Evolutionary conservation across 2,329 filamentous ascomycete species (phyloP).

Genomic region (Stenocarpella maydis): DNA sequence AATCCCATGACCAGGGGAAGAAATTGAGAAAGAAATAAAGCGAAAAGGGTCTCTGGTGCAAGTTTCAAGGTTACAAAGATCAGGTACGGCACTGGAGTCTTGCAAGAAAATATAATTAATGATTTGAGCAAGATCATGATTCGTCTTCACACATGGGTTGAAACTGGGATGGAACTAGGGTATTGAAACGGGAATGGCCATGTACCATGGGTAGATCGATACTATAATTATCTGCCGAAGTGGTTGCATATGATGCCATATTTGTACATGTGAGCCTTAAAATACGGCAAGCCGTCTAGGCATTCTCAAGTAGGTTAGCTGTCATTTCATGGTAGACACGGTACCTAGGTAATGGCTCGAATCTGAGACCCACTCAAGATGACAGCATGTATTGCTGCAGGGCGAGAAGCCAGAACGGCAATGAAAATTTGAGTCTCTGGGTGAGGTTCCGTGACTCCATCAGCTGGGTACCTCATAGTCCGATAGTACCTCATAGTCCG

Average conservation of each 20-base stretch:
- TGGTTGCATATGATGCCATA: neutral
- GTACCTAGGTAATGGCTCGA: neutral
- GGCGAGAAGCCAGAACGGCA: neutral
- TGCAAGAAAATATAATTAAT: neutral
- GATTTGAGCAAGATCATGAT: neutral
- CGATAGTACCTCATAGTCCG: too few species aligned
- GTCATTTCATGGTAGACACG: neutral
- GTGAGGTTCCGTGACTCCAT: too few species aligned
- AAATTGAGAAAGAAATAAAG: neutral
- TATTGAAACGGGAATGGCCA: neutral
- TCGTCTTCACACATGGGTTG: neutral
- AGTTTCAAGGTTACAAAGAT: neutral
- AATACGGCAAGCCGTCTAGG: neutral
- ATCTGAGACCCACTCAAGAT: neutral
- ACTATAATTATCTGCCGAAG: conserved; percentile 11
- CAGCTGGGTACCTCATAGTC: too few species aligned
- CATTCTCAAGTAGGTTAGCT: conserved; percentile 2
- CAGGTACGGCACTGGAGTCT: neutral
- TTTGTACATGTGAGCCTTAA: neutral
- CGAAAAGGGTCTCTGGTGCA: too few species aligned
- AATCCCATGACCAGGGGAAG: neutral
- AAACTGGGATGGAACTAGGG: neutral
- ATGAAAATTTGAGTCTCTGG: neutral
- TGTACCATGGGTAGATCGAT: neutral
- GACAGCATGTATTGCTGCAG: neutral